phyloP scores from a whole-genome alignment of 2,329 filamentous ascomycete genomes.

The Penicillium sp. region DNA sequence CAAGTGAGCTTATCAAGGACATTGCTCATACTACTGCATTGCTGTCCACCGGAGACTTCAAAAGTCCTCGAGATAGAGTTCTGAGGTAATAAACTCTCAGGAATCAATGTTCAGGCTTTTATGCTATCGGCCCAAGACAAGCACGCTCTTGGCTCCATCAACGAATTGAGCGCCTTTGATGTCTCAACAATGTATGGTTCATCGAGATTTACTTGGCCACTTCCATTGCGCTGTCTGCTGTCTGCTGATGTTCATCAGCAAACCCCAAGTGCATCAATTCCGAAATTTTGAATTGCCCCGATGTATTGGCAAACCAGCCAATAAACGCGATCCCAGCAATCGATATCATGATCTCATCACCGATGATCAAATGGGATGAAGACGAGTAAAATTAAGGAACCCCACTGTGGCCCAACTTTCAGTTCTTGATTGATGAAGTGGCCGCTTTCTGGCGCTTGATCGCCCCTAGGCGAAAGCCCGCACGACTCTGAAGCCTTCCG shows the following conservation, averaged over 20 bases:
- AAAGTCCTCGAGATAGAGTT: neutral
- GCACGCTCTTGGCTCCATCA: neutral
- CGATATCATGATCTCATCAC: conserved; percentile 6
- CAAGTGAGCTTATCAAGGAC: neutral
- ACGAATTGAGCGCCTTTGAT: neutral
- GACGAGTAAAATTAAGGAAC: conserved; percentile 6
- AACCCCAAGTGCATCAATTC: neutral
- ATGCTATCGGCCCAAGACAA: neutral
- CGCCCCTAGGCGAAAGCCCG: neutral
- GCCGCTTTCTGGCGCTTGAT: conserved; percentile 6
- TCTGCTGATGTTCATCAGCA: neutral
- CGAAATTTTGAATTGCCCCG: conserved; percentile 4
- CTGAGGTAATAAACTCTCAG: neutral
- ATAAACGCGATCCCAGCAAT: conserved; percentile 2
- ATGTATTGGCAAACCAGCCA: conserved; percentile 3
- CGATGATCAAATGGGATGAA: conserved; percentile 1
- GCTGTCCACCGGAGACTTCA: neutral
- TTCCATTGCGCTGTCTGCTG: neutral
- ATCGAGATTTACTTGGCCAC: neutral
- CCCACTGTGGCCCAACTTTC: conserved; percentile 6
- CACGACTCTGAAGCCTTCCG: neutral
- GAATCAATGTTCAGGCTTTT: neutral
- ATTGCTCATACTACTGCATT: neutral
- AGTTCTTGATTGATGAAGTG: conserved; percentile 1
- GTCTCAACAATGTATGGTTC: neutral